These are phyloP conservation scores for Neckera pumila DNA, from an alignment of 225 moss, liverwort and hornwort species.

Conservation along the genomic window DNA sequence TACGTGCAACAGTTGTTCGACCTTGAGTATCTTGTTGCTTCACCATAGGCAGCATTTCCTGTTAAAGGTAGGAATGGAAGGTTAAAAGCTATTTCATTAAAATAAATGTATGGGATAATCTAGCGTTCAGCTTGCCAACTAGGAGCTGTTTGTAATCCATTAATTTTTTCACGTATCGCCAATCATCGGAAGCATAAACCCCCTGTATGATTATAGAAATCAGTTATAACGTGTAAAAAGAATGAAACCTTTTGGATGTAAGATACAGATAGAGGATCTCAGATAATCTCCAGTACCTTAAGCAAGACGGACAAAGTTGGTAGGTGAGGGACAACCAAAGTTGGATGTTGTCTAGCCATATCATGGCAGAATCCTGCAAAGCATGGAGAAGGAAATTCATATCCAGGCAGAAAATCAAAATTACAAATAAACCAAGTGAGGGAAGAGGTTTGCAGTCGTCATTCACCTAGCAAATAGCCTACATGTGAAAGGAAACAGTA, in stretches of 20 bases:
- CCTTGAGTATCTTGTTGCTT: constrained; percentile 74
- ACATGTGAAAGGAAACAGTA: background rate
- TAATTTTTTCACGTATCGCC: background rate
- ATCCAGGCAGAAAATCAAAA: background rate
- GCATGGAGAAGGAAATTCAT: background rate
- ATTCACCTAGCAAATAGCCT: background rate
- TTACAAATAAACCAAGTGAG: background rate
- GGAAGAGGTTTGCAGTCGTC: background rate
- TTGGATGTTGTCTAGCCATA: constrained; percentile 81
- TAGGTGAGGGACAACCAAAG: constrained; percentile 71
- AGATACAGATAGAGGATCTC: background rate
- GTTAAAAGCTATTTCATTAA: background rate
- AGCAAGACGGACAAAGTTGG: constrained; percentile 63
- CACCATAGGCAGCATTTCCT: constrained; percentile 69
- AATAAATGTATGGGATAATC: background rate
- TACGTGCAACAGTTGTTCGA: constrained; percentile 53
- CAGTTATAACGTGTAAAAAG: background rate
- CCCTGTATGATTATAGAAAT: background rate
- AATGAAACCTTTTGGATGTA: background rate
- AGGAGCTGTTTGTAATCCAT: background rate
- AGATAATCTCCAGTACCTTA: constrained; percentile 37
- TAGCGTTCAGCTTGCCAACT: background rate
- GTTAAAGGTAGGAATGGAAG: constrained; percentile 1
- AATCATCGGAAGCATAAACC: background rate
- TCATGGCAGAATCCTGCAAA: constrained; percentile 84